Evolutionary conservation across 2,329 filamentous ascomycete species (phyloP).

Genomic region (Exophiala spinifera): DNA sequence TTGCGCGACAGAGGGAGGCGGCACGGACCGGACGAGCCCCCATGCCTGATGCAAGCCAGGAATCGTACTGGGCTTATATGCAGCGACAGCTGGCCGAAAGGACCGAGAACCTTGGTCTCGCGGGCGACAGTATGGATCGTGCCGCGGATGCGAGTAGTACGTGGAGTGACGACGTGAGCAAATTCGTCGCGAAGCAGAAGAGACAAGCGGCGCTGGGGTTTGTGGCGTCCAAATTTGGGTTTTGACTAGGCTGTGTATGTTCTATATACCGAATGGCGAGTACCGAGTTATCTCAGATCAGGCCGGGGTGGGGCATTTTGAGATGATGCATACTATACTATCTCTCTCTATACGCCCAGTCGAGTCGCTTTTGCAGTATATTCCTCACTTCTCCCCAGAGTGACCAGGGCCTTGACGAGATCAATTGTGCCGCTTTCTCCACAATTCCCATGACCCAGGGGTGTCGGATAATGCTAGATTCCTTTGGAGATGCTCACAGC

Average conservation of each 20-base stretch:
- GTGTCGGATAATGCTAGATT: too few relatives aligned
- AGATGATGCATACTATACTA: too few relatives aligned
- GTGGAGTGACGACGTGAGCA: conserved; percentile 84
- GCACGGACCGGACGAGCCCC: conserved; percentile 38
- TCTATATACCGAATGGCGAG: neutral
- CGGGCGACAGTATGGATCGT: conserved; percentile 80
- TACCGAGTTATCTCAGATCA: too few relatives aligned
- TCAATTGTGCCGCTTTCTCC: too few relatives aligned
- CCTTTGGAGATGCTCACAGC: conserved; percentile 3
- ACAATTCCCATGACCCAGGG: too few relatives aligned
- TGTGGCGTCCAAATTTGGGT: conserved; percentile 43
- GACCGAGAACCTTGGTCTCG: conserved; percentile 79
- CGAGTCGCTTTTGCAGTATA: too few relatives aligned
- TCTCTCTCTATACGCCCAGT: too few relatives aligned
- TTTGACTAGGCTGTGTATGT: conserved; percentile 30
- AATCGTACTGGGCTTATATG: conserved; percentile 73
- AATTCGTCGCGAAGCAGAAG: conserved; percentile 85
- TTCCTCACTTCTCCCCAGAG: too few relatives aligned
- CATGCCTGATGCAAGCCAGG: conserved; percentile 42
- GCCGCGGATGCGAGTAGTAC: conserved; percentile 75
- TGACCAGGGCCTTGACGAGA: too few relatives aligned
- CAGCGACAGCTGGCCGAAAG: conserved; percentile 83
- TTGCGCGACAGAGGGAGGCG: conserved; percentile 36
- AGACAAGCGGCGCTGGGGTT: conserved; percentile 71
- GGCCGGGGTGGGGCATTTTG: too few relatives aligned